These are phyloP conservation scores for Suillus lakei DNA, from an alignment of 768 basidiomycete species.

Conservation along the genomic window DNA sequence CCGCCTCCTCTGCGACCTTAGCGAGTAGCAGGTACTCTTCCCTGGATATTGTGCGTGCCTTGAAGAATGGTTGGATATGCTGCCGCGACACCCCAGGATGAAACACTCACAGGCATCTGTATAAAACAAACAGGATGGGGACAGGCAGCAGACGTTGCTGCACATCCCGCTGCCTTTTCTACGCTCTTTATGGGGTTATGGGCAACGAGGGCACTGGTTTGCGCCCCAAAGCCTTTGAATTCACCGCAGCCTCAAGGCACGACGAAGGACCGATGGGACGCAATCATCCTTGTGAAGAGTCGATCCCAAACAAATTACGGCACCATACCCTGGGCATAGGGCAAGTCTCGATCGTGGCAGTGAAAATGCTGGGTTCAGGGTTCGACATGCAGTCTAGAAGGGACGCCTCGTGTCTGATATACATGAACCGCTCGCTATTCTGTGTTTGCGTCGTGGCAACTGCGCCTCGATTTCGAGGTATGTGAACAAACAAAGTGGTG, in stretches of 20 bases:
- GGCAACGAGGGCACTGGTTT: constrained; percentile 25
- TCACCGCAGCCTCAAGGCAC: constrained; percentile 19
- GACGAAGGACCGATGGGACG: constrained; percentile 4
- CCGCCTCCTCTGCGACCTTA: constrained; percentile 86
- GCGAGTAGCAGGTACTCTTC: constrained; percentile 64
- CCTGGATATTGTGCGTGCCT: constrained; percentile 38
- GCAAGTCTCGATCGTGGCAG: constrained; percentile 17
- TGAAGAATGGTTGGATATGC: constrained; percentile 12
- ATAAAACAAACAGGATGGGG: constrained; percentile 1
- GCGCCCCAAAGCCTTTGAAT: constrained; percentile 15
- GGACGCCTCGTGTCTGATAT: neutral
- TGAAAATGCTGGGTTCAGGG: constrained; percentile 33
- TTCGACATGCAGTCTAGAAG: constrained; percentile 20
- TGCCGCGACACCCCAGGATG: neutral
- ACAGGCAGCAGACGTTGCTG: constrained; percentile 5
- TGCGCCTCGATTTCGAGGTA: neutral
- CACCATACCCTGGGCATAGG: constrained; percentile 36
- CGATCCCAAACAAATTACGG: neutral
- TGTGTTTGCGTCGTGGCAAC: neutral
- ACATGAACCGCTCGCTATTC: neutral
- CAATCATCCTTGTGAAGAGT: constrained; percentile 13
- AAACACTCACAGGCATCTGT: constrained; percentile 34
- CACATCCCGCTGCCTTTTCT: constrained; percentile 31
- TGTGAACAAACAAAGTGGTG: neutral
- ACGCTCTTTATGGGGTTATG: constrained; percentile 32